Evolutionary conservation across 176 grass and related monocot genomes (phyloP).

Genomic region (Oryza punctata): DNA sequence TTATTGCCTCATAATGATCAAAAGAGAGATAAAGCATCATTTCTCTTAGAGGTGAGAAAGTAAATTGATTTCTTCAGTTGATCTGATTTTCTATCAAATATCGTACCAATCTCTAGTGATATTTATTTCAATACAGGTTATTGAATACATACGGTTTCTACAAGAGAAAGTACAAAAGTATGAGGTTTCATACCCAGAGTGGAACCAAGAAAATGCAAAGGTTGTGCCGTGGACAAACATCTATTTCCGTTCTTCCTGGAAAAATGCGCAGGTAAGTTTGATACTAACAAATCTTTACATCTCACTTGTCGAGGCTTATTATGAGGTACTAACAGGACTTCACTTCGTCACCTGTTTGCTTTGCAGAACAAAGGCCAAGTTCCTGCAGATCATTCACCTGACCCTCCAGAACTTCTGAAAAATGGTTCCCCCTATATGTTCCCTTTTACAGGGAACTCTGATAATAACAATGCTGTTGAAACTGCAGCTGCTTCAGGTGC

Average conservation of each 20-base stretch:
- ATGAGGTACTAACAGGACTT: neutral
- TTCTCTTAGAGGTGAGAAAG: conserved; percentile 75
- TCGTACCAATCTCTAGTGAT: neutral
- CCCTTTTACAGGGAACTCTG: conserved; percentile 33
- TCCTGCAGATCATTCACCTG: conserved; percentile 41
- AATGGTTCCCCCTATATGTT: conserved; percentile 44
- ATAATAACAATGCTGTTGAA: conserved; percentile 29
- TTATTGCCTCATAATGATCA: conserved; percentile 94
- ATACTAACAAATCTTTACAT: neutral
- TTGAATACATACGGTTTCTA: conserved; percentile 86
- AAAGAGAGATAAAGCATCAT: conserved; percentile 97
- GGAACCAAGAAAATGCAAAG: conserved; percentile 78
- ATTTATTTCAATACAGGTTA: conserved; percentile 38
- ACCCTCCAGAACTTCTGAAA: conserved; percentile 55
- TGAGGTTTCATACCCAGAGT: conserved; percentile 61
- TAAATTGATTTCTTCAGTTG: too few species aligned
- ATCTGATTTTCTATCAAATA: neutral
- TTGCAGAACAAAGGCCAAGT: conserved; percentile 50
- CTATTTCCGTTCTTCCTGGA: conserved; percentile 84
- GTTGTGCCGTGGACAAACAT: conserved; percentile 80
- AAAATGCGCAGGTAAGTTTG: conserved; percentile 64
- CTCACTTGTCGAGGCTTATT: neutral
- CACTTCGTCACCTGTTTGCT: neutral
- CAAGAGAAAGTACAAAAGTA: conserved; percentile 86
- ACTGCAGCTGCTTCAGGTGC: conserved; percentile 39